phyloP scores from a whole-genome alignment of 1,284 basidiomycete genomes.

The Pisolithus thermaeus region DNA sequence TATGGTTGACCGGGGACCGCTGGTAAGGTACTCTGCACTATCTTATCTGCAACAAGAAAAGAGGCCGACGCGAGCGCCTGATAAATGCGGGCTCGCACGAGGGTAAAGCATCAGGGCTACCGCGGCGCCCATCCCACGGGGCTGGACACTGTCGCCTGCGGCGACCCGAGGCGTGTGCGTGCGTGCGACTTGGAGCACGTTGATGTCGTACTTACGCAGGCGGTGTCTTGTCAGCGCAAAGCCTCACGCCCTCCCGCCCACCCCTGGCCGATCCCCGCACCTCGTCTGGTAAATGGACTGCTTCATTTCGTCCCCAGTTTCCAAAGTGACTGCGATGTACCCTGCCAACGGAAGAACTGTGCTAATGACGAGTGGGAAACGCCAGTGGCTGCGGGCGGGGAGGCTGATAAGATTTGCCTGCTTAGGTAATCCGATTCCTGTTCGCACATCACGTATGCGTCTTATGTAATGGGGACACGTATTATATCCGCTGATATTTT shows the following conservation, averaged over 20 bases:
- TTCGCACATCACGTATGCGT: constrained; percentile 15
- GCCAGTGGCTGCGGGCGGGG: constrained; percentile 7
- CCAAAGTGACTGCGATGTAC: too few relatives aligned
- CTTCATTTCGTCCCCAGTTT: too few relatives aligned
- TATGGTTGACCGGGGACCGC: neutral
- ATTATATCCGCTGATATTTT: constrained; percentile 20
- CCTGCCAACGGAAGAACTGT: too few relatives aligned
- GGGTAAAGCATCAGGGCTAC: neutral
- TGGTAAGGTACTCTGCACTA: neutral
- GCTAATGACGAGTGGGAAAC: constrained; percentile 5
- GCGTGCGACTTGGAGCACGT: neutral
- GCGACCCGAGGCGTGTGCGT: neutral
- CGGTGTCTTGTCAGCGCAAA: too few relatives aligned
- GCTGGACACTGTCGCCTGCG: neutral
- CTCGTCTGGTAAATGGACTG: too few relatives aligned
- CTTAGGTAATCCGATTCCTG: constrained; percentile 7
- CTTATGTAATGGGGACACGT: constrained; percentile 26
- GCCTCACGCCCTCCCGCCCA: too few relatives aligned
- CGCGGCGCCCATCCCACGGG: neutral
- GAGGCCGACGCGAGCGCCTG: neutral
- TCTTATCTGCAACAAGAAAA: neutral
- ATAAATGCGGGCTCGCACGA: neutral
- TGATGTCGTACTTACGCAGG: too few relatives aligned
- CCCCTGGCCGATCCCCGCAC: too few relatives aligned
- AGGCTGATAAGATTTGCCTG: constrained; percentile 32